Evolutionary conservation across 495 filamentous ascomycete genomes (phyloP), one percentile per base, ranked within the genome.

Genomic region (Physcia stellaris): DNA sequence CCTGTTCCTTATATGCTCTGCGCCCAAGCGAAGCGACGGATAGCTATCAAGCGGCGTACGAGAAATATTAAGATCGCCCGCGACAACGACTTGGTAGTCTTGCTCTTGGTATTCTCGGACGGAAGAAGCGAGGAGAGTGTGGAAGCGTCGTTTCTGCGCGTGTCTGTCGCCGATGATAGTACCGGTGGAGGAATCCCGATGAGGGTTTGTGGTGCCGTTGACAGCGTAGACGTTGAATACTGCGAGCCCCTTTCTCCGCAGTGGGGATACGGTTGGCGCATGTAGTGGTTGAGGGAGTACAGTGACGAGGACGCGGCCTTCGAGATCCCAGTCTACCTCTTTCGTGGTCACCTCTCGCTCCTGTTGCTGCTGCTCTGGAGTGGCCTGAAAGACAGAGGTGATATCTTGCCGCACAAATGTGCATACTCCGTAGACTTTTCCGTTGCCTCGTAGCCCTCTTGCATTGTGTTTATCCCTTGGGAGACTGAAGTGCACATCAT

Each of bases 211-310:
- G 2, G 70, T 73, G 13, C 70, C 70, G 43, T 72, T 73, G 23
- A 67, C 57, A 27, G 64, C 65, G 48, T 73, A 73, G 38, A 70
- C 48, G 40, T 70, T 69, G 28, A 65, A 46, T 9, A 74, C 40
- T 0, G 59, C 55, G 0, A 67, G 30, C 1, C 56, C 53, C 17
- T 32, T 26, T 6, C 27, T 35, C 3, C 24, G 40, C n/a, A n/a
- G n/a, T n/a, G n/a, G n/a, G n/a, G n/a, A n/a, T n/a, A n/a, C n/a
- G n/a, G n/a, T n/a, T n/a, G n/a, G n/a, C n/a, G n/a, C n/a, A n/a
- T n/a, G n/a, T n/a, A n/a, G n/a, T n/a, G n/a, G n/a, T n/a, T n/a
- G n/a, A n/a, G n/a, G n/a, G 4, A 61, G 43, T 43, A 67, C 62
- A 15, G 57, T 43, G 10, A 73, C 43, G 11, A 57, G 47, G 6